phyloP scores from a whole-genome alignment of 2,329 filamentous ascomycete species.

The Fusarium sp. region DNA sequence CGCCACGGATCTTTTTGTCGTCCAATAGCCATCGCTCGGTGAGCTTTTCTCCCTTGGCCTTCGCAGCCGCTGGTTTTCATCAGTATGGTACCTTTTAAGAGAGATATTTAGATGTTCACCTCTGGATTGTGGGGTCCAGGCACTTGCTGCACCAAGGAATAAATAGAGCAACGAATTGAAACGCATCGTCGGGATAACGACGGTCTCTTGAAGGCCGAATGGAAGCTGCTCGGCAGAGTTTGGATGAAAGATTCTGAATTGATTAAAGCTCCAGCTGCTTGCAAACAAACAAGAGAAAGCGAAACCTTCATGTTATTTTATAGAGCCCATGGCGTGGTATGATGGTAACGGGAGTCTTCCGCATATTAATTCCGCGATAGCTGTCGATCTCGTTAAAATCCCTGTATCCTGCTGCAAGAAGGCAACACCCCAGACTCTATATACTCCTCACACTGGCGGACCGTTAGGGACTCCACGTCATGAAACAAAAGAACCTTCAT shows the following conservation, averaged over 20 bases:
- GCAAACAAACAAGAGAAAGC: background rate
- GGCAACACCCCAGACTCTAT: background rate
- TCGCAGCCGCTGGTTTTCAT: background rate
- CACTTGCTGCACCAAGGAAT: background rate
- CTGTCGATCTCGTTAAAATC: background rate
- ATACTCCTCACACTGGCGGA: background rate
- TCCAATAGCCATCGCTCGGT: conserved; percentile 27
- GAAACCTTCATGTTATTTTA: background rate
- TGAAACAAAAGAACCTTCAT: background rate
- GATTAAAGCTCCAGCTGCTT: no score
- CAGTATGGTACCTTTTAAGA: background rate
- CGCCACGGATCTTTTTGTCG: conserved; percentile 38
- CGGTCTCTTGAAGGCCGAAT: no score
- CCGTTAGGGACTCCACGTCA: background rate
- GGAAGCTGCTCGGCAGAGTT: background rate
- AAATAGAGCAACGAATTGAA: background rate
- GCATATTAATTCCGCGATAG: background rate
- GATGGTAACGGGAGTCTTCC: background rate
- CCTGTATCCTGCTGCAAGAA: background rate
- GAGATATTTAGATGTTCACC: background rate
- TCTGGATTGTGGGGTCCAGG: conserved; percentile 25
- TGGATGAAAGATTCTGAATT: fast-evolving
- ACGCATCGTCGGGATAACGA: background rate
- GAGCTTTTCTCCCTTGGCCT: background rate
- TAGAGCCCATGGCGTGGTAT: background rate